These are phyloP conservation scores for Malus asiatica DNA, from an alignment of 306 rosid species.

Conservation along the genomic window DNA sequence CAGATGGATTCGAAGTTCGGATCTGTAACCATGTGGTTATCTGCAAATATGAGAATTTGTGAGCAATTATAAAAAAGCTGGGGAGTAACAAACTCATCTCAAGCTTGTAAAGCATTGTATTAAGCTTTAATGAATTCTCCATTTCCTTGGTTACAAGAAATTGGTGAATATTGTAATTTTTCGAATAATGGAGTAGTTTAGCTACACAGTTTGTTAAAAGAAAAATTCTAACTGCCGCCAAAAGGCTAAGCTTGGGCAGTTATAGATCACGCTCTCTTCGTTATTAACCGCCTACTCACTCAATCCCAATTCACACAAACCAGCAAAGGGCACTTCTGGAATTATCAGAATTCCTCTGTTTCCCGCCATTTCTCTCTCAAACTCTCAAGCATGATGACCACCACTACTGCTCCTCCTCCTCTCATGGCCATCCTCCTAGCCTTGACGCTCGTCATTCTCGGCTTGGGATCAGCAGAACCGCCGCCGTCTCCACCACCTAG, in stretches of 20 bases:
- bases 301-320: background rate
- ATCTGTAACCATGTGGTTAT: too few species aligned
- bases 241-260: background rate
- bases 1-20: background rate
- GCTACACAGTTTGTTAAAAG: background rate
- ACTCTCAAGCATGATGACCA: background rate
- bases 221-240: background rate
- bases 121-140: background rate
- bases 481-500: conserved; percentile 1
- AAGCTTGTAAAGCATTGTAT: background rate
- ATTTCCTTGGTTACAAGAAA: background rate
- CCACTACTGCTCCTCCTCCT: background rate
- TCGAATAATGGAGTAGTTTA: background rate
- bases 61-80: background rate
- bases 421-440: background rate
- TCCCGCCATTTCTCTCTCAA: conserved; percentile 7
- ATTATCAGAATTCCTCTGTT: background rate
- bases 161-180: background rate
- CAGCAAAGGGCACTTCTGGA: background rate
- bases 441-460: background rate
- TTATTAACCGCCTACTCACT: background rate
- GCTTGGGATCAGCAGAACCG: background rate
- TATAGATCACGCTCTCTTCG: background rate
- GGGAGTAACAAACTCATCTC: background rate
- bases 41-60: too few species aligned